Percentiles rank a stretch among this genome's conserved stretches.
phyloP scores from a whole-genome alignment of 2,329 filamentous ascomycete genomes.

The Ascochyta koolunga region DNA sequence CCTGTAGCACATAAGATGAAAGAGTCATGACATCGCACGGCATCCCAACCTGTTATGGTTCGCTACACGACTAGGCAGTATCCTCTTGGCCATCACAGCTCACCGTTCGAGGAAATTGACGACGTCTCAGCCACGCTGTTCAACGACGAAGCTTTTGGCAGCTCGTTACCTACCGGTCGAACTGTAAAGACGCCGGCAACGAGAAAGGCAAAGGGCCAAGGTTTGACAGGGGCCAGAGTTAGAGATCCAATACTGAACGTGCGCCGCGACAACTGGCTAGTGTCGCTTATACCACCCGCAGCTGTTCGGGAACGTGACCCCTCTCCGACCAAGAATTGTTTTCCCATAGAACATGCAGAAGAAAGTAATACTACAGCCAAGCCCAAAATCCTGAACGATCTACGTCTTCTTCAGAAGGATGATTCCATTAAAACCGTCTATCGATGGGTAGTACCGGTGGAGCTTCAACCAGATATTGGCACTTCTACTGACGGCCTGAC shows the following conservation, averaged over 20 bases:
- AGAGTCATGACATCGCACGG: slow-evolving; percentile 29
- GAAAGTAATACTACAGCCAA: not conserved
- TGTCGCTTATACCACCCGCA: not conserved
- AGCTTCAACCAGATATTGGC: not conserved
- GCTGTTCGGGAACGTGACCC: not conserved
- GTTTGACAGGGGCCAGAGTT: slow-evolving; percentile 3
- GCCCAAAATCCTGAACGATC: not conserved
- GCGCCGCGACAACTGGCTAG: slow-evolving; percentile 7
- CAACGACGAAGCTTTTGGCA: not conserved
- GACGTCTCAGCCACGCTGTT: slow-evolving; percentile 20
- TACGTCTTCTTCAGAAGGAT: not conserved
- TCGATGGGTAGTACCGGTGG: not conserved
- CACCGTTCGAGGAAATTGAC: slow-evolving; percentile 28
- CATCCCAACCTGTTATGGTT: slow-evolving; percentile 23
- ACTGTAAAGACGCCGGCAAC: slow-evolving; percentile 8
- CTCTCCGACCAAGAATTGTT: not conserved
- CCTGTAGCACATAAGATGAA: slow-evolving; percentile 21
- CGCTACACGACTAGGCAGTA: slow-evolving; percentile 27
- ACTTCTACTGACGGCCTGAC: not conserved
- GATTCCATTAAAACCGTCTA: too few relatives aligned
- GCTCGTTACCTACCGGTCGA: slow-evolving; percentile 14
- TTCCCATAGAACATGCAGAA: not conserved
- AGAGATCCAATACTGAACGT: not conserved
- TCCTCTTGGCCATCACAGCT: slow-evolving; percentile 15
- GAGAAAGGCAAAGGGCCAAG: slow-evolving; percentile 11